Base-by-base conservation (phyloP, 352 stramenopile genomes). In the Saprolegnia diclina region DNA sequence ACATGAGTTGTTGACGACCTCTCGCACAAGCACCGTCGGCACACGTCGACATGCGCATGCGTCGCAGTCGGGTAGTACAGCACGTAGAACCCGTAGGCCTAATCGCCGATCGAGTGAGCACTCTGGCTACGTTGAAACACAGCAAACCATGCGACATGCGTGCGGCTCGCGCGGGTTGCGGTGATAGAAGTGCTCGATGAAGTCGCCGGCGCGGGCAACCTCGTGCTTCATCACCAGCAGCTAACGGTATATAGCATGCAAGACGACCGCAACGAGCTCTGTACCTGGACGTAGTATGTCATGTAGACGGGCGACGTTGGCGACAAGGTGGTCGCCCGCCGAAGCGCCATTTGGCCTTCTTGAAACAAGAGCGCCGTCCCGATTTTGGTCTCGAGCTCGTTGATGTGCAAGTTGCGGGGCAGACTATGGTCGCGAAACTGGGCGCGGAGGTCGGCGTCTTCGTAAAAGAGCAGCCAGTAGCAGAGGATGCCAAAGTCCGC, bases 391-490 rank as follows among this genome's bases (percentile, higher is more conserved):
- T 90, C 90, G 61, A 89, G 89, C 64, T 77, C 65, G 70, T 85
- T 90, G 6, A 75, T 78, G 42, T 73, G 79, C 67, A 86, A 76
- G 13, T 91, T 80, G 45, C 82, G 64, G 10, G 75, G 76, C 44
- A 85, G 76, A 21, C 81, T 66, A 67, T 53, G 18, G n/a, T 54
- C n/a, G 14, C 37, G 45, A 65, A 88, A 79, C 48, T 77, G 77
- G 18, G 80, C 72, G 24, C 85, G 83, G 0, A 94, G 62, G 48
- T 90, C 79, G 61, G 75, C 74, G 16, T 83, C 91, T 65, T 94
- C 86, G 52, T 90, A 79, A 56, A 94, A 81, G 26, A 94, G 73
- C 35, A 94, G 74, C 86, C 86, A 94, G 61, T 92, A 94, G 71
- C 86, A 92, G 38, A 94, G 57, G 52, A 91, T 82, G 0, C 86